Percentiles rank a stretch among this genome's conserved stretches.
These are phyloP conservation scores for Neospermospora avenae DNA, from an alignment of 2,329 filamentous ascomycete genomes.

Conservation along the genomic window DNA sequence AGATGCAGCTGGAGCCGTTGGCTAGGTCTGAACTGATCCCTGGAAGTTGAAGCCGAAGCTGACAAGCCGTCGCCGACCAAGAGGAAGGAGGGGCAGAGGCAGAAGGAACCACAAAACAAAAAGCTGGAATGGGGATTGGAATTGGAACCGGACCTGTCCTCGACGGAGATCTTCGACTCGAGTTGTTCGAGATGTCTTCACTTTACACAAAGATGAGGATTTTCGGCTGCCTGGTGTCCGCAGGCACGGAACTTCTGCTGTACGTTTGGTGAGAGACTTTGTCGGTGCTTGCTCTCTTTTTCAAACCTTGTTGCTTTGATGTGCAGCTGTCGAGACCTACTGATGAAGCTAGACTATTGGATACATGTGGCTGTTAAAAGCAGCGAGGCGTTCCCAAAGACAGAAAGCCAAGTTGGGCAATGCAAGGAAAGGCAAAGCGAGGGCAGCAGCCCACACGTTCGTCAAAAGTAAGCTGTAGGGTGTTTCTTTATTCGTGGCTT, in stretches of 20 bases:
- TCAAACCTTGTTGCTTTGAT: background rate
- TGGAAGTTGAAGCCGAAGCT: background rate
- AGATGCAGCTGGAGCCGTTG: background rate
- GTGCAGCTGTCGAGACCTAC: background rate
- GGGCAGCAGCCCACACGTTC: background rate
- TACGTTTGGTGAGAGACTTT: background rate
- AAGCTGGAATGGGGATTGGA: background rate
- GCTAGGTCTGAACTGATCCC: background rate
- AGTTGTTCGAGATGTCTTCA: too few species aligned
- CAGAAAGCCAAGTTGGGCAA: too few species aligned
- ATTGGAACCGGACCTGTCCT: background rate
- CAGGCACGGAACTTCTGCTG: background rate
- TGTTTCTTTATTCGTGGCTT: slow-evolving; percentile 1
- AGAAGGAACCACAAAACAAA: background rate
- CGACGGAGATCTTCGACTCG: too few species aligned
- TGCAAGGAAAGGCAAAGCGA: background rate
- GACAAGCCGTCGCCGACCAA: background rate
- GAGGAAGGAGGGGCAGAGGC: background rate
- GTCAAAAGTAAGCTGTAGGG: background rate
- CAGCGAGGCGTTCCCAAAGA: background rate
- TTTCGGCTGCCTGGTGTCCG: background rate
- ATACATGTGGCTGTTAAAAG: background rate
- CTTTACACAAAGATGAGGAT: background rate
- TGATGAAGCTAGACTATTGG: background rate
- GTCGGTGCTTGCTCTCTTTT: background rate